Conservation (phyloP, 352 stramenopile genomes). For the Pythium dissimile region DNA sequence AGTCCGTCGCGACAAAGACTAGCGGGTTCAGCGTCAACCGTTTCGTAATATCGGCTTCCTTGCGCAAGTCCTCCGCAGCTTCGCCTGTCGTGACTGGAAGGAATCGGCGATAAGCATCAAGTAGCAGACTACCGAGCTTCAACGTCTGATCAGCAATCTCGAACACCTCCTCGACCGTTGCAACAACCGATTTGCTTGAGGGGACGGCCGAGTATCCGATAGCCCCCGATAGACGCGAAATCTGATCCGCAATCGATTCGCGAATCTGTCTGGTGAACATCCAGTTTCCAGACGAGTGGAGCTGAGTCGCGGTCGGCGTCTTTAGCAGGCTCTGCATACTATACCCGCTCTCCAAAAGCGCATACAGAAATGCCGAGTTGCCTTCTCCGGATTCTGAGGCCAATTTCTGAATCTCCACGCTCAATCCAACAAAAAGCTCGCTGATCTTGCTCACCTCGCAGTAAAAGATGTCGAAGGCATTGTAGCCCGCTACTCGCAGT, state of each 20-base stretch:
- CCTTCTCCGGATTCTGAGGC: constrained; percentile 54
- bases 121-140: constrained; percentile 43
- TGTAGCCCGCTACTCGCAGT: constrained; percentile 77
- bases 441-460: constrained; percentile 80
- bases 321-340: constrained; percentile 72
- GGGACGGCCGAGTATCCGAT: constrained; percentile 39
- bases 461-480: constrained; percentile 87
- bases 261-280: constrained; percentile 57
- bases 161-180: constrained; percentile 56
- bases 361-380: constrained; percentile 54
- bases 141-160: constrained; percentile 61
- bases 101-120: constrained; percentile 56
- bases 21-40: constrained; percentile 61
- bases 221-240: constrained; percentile 48
- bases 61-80: constrained; percentile 53
- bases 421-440: constrained; percentile 62
- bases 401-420: constrained; percentile 50
- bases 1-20: constrained; percentile 61
- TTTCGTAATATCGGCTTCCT: constrained; percentile 60
- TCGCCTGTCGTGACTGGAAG: constrained; percentile 34
- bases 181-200: constrained; percentile 35
- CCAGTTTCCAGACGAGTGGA: constrained; percentile 43
- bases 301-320: constrained; percentile 21
- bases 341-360: constrained; percentile 60
- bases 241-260: constrained; percentile 60